Evolutionary conservation across 805 yeast genomes (phyloP), one percentile per base, ranked within the genome.

Genomic region (Ogataea chonburiensis): DNA sequence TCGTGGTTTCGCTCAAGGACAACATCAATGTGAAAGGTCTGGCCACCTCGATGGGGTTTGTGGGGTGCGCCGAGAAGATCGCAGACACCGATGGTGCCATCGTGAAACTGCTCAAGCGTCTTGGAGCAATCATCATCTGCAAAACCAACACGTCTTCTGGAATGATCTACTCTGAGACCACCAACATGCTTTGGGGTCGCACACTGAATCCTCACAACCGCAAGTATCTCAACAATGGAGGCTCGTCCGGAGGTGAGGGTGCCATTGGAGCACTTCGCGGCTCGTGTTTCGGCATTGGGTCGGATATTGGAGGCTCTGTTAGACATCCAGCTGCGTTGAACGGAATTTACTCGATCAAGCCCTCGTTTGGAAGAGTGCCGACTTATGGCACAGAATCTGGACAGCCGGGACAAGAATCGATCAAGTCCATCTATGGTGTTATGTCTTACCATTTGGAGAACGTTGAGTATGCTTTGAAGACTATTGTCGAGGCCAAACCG

Each of bases 241-340:
- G 86, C 10, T 73, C 80, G 2, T 74, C 82, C 2, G 78, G 81
- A 15, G 86, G 86, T 32, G 85, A 78, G 53, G 81, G 81, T 35
- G 72, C 83, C 0, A 52, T 75, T 33, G 66, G 76, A 24, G 78
- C 72, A 1, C 65, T 73, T 52, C 70, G 71, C 30, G 84, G 79
- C 7, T 70, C 81, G 9, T 68, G 73, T 3, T 45, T 77, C 24
- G 87, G 83, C 3, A 61, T 77, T 32, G 84, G 85, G 9, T 72
- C 58, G 28, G 68, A 66, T 34, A 44, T 67, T 52, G 46, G 56
- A 15, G 66, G 65, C 17, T 46, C 52, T 24, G 71, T 79, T 28
- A 63, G 86, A 35, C 67, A 68, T 12, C 85, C 86, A 1, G 73
- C 81, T n/a, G 75, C 79, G 0, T 72, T 68, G 49, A 67, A 73